Evolutionary conservation across 352 stramenopile species (phyloP), one percentile per base, ranked within the genome.

Genomic region (Phytophthora ramorum): DNA sequence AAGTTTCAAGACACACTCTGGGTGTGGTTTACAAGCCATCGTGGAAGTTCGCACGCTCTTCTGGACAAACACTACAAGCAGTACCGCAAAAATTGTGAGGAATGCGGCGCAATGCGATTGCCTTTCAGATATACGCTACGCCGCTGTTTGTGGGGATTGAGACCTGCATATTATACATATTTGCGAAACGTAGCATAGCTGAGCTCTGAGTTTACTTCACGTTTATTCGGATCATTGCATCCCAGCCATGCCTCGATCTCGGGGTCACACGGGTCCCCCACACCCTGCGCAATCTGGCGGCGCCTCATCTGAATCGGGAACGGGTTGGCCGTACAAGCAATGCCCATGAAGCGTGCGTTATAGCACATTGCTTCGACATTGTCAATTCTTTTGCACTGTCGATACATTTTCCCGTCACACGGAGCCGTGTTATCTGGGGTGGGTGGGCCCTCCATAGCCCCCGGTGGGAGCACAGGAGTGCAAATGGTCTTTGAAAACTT

Each of bases 1-100:
- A 82, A 34, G 12, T 72, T 74, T 47, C 1, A 63, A 41, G 10
- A 58, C 48, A 56, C 78, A 87, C 26, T 79, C 46, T 2, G 52
- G 34, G 13, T 75, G 44, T 1, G 9, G 5, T 0, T 16, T 4
- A 16, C 72, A 83, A 0, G 44, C 52, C 10, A 34, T 0, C 1
- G 1, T 13, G 0, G 66, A 78, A 2, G 40, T 54, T 3, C 37
- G 8, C 9, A 82, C 32, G 3, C 32, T 38, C 32, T 38, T 8
- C 32, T 38, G 9, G 32, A 38, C 32, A 38, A 16, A 16, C 22
- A 24, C 22, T 38, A 38, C 32, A 8, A 38, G 32, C 7, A 38
- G 32, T 4, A 38, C 10, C 32, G 32, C 32, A 4, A n/a, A 38
- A 38, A 38, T 1, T 3, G 22, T 24, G 22, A 3, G 22, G 8